These are phyloP conservation scores for Mucuna pruriens DNA, from an alignment of 306 rosid species.

Conservation along the genomic window DNA sequence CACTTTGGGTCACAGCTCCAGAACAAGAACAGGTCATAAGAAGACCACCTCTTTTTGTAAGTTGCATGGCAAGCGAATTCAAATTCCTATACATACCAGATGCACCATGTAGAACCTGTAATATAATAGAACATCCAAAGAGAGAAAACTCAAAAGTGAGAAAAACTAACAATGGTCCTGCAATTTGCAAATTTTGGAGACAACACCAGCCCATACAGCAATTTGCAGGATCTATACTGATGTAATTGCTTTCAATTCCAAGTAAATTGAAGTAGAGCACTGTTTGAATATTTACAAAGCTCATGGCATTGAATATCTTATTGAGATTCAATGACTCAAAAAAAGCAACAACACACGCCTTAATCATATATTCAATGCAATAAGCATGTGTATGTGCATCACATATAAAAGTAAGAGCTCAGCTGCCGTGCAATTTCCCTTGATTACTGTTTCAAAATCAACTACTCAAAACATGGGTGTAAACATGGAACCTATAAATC, in stretches of 20 bases:
- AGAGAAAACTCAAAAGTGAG: conserved; percentile 6
- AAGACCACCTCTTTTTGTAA: conserved; percentile 89
- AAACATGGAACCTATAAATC: not conserved
- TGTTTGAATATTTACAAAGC: not conserved
- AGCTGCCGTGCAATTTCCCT: not conserved
- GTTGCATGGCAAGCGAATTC: conserved; percentile 86
- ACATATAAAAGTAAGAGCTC: not conserved
- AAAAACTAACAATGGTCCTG: conserved; percentile 3
- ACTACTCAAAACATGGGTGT: not conserved
- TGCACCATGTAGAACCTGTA: conserved; percentile 80
- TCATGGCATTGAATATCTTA: not conserved
- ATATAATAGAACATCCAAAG: conserved; percentile 3
- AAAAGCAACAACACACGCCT: not conserved
- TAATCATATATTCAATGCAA: not conserved
- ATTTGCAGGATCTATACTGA: not conserved
- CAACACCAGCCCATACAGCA: conserved; percentile 18
- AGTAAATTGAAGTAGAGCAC: not conserved
- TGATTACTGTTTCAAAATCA: conserved; percentile 5
- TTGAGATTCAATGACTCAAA: not conserved
- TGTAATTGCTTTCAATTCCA: not conserved
- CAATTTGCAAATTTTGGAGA: not conserved
- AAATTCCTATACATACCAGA: conserved; percentile 87
- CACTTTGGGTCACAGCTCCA: conserved; percentile 92
- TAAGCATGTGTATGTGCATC: not conserved
- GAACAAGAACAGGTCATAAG: conserved; percentile 96